Evolutionary conservation across 2,329 filamentous ascomycete genomes (phyloP).

Genomic region (Beauveria bassiana): DNA sequence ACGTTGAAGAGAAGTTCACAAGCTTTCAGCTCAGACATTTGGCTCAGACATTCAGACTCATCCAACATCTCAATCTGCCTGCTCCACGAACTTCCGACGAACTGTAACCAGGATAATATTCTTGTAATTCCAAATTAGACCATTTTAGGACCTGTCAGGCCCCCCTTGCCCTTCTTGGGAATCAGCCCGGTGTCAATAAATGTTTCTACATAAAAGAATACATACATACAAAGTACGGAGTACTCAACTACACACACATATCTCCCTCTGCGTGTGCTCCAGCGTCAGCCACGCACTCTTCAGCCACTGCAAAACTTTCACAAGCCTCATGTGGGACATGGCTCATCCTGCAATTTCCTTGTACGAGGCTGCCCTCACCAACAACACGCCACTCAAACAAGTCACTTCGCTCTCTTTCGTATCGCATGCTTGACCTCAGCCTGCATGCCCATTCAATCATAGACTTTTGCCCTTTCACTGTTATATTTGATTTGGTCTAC

Average conservation of each 20-base stretch:
- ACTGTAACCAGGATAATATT: too few species aligned
- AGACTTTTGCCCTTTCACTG: background rate
- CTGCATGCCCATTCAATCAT: background rate
- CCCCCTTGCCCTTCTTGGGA: background rate
- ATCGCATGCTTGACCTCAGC: background rate
- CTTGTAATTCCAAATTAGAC: too few species aligned
- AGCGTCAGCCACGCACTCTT: background rate
- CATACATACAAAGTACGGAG: too few species aligned
- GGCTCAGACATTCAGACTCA: too few species aligned
- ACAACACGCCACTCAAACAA: too few species aligned
- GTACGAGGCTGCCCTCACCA: background rate
- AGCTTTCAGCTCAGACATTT: too few species aligned
- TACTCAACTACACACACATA: too few species aligned
- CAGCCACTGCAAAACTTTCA: background rate
- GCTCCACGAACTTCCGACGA: too few species aligned
- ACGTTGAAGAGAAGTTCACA: background rate
- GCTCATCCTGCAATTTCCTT: slow-evolving; percentile 9
- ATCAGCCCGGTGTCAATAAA: background rate
- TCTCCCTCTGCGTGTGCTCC: too few species aligned
- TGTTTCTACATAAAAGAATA: too few species aligned
- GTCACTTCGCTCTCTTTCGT: background rate
- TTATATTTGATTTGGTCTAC: background rate
- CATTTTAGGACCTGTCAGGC: too few species aligned
- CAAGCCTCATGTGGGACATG: slow-evolving; percentile 8
- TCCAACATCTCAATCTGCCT: too few species aligned